Conservation (phyloP, 192 early-diverging fungal species). For the Coemansia sp. region DNA sequence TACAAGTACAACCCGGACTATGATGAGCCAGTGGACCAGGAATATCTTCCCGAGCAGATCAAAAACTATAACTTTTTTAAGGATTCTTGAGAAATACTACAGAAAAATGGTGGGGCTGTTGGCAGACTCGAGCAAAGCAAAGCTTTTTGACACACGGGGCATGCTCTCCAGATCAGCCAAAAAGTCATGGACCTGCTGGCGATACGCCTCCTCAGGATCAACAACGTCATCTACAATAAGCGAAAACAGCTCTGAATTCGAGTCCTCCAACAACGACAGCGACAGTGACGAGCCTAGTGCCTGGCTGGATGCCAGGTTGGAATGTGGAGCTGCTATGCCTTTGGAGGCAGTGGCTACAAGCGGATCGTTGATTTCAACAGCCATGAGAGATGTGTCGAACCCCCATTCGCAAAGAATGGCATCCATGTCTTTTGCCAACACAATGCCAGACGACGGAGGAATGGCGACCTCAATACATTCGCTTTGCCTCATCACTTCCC, state of each 20-base stretch:
- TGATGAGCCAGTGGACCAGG: constrained; percentile 69
- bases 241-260: constrained; percentile 41
- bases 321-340: background rate
- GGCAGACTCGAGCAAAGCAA: background rate
- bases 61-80: constrained; percentile 59
- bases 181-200: constrained; percentile 47
- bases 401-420: constrained; percentile 39
- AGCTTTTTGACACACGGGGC: constrained; percentile 17
- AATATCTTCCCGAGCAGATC: constrained; percentile 72
- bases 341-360: background rate
- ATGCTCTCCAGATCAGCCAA: constrained; percentile 34
- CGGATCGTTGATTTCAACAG: constrained; percentile 24
- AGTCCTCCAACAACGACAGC: constrained; percentile 17
- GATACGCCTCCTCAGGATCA: constrained; percentile 48
- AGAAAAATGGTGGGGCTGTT: background rate
- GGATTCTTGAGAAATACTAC: background rate
- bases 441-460: constrained; percentile 32
- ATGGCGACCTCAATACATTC: constrained; percentile 33
- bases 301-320: background rate
- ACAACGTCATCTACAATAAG: constrained; percentile 49
- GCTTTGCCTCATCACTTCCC: constrained; percentile 8
- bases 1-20: constrained; percentile 86
- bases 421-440: constrained; percentile 21
- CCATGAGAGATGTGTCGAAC: constrained; percentile 30
- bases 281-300: background rate